Evolutionary conservation across 495 filamentous ascomycete genomes (phyloP).

Genomic region (Neurospora hispaniola): DNA sequence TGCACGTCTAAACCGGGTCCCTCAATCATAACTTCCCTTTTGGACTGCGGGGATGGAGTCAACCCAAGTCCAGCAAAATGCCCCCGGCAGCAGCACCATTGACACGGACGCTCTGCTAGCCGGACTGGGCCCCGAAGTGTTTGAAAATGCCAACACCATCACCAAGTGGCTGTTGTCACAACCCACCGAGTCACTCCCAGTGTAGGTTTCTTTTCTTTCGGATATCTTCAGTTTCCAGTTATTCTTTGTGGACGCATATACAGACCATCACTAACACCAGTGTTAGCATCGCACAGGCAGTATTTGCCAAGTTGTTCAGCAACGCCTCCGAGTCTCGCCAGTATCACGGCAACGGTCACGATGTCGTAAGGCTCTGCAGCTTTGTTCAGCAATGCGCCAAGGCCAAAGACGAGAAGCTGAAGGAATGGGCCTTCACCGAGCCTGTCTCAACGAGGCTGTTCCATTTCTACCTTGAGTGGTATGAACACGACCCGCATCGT

Average conservation of each 20-base stretch:
- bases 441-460: slow-evolving; percentile 50
- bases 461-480: slow-evolving; percentile 60
- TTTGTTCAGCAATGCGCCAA: slow-evolving; percentile 44
- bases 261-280: slow-evolving; percentile 1
- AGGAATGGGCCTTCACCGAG: slow-evolving; percentile 38
- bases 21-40: not conserved
- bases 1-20: not conserved
- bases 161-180: slow-evolving; percentile 20
- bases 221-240: not conserved
- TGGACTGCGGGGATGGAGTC: not conserved
- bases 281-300: slow-evolving; percentile 16
- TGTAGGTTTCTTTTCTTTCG: slow-evolving; percentile 7
- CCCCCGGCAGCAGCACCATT: not conserved
- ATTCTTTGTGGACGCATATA: not conserved
- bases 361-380: slow-evolving; percentile 43
- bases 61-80: not conserved
- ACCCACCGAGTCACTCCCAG: slow-evolving; percentile 4
- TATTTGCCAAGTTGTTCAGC: slow-evolving; percentile 30
- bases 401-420: slow-evolving; percentile 28
- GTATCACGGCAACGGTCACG: slow-evolving; percentile 24
- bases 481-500: slow-evolving; percentile 61
- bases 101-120: slow-evolving; percentile 3
- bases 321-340: slow-evolving; percentile 34
- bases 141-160: slow-evolving; percentile 25
- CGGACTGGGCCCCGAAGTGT: slow-evolving; percentile 6